phyloP scores from a whole-genome alignment of 495 filamentous ascomycete species.

The Trichocladium uniseriatum region DNA sequence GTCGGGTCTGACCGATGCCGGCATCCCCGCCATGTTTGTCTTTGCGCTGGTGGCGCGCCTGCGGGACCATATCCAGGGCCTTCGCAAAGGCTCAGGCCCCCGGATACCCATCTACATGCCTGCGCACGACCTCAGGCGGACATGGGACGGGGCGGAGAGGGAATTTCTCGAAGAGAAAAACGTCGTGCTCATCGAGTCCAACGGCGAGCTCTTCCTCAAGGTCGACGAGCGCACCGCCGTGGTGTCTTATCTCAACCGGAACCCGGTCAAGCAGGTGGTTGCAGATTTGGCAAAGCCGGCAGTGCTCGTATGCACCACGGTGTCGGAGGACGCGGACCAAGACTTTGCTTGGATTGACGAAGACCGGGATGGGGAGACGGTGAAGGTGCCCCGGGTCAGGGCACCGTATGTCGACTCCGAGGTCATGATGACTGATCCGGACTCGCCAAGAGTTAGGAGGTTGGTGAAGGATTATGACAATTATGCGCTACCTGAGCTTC shows the following conservation, averaged over 20 bases:
- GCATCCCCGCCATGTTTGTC: constrained; percentile 9
- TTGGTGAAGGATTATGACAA: constrained; percentile 7
- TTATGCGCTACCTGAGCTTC: constrained; percentile 7
- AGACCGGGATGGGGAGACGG: background rate
- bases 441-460: constrained; percentile 13
- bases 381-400: constrained; percentile 4
- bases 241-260: constrained; percentile 14
- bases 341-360: constrained; percentile 6
- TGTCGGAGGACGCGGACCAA: constrained; percentile 8
- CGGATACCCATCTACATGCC: constrained; percentile 18
- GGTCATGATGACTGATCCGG: constrained; percentile 3
- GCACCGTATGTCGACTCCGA: background rate
- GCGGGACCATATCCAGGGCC: background rate
- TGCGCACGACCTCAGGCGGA: background rate
- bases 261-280: constrained; percentile 30
- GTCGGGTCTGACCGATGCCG: constrained; percentile 5
- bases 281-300: constrained; percentile 17
- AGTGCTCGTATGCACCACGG: constrained; percentile 9
- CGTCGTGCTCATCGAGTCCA: constrained; percentile 8
- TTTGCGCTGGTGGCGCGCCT: constrained; percentile 4
- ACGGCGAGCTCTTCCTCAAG: constrained; percentile 14
- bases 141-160: constrained; percentile 5
- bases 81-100: background rate
- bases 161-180: background rate
- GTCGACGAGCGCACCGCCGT: constrained; percentile 13